phyloP scores from a whole-genome alignment of 805 yeast species.

The Torulaspora gathmanii region DNA sequence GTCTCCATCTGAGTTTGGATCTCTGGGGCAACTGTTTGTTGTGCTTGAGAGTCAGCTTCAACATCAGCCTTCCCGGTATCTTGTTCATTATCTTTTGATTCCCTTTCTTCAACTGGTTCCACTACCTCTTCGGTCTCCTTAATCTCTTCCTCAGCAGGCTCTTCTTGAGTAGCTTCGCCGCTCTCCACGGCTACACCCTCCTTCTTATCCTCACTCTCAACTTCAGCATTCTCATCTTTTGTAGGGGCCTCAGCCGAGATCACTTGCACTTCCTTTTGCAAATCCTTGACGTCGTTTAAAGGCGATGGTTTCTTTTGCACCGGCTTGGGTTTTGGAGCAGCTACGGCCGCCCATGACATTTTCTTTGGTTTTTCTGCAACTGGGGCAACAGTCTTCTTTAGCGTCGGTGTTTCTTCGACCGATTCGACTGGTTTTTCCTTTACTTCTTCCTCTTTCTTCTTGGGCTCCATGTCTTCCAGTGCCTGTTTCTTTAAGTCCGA shows the following conservation, averaged over 20 bases:
- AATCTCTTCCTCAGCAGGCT: conserved; percentile 3
- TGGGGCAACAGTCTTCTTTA: conserved; percentile 11
- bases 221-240: conserved; percentile 4
- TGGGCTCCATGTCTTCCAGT: conserved; percentile 2
- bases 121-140: conserved; percentile 6
- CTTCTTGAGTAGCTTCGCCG: not conserved
- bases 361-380: conserved; percentile 30
- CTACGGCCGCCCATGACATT: conserved; percentile 68
- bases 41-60: conserved; percentile 11
- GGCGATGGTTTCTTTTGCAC: conserved; percentile 34
- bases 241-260: conserved; percentile 17
- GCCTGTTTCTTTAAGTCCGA: conserved; percentile 17
- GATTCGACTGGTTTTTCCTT: conserved; percentile 7
- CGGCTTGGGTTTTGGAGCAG: conserved; percentile 46
- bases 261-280: conserved; percentile 38
- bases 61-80: conserved; percentile 7
- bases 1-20: conserved; percentile 20
- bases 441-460: not conserved
- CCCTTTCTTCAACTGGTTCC: conserved; percentile 12
- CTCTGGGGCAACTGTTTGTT: conserved; percentile 9
- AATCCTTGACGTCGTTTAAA: conserved; percentile 26
- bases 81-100: conserved; percentile 7
- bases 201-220: not conserved
- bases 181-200: not conserved
- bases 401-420: conserved; percentile 5